Conservation (phyloP, 306 rosid species). For the Fragaria ananassa region DNA sequence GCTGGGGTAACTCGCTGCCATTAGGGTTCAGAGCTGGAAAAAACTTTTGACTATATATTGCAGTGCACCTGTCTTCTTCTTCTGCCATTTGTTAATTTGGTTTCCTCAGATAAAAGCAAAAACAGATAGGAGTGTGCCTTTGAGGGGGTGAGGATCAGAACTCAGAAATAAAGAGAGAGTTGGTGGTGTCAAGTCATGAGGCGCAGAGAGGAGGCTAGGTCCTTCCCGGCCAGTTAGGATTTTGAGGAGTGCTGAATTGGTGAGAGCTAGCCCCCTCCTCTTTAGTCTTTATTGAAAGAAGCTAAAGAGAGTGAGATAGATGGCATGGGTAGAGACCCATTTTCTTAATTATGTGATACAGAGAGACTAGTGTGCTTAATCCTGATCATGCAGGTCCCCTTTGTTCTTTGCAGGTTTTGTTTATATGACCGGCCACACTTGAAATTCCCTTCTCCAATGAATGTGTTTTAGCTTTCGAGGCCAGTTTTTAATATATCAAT, state of each 20-base stretch:
- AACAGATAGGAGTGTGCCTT: conserved; percentile 28
- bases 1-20: conserved; percentile 37
- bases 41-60: conserved; percentile 65
- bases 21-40: conserved; percentile 24
- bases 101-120: conserved; percentile 33
- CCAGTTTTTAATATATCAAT: background rate
- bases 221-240: conserved; percentile 25
- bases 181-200: conserved; percentile 65
- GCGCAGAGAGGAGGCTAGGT: conserved; percentile 20
- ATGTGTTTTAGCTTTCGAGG: background rate
- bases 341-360: conserved; percentile 43
- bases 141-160: conserved; percentile 32
- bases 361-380: background rate
- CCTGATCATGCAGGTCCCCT: conserved; percentile 4
- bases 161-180: conserved; percentile 19
- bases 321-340: conserved; percentile 27
- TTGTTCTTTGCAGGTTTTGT: conserved; percentile 20
- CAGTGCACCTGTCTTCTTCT: conserved; percentile 12
- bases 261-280: conserved; percentile 1
- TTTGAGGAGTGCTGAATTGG: background rate
- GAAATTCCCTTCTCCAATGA: conserved; percentile 3
- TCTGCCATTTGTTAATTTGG: conserved; percentile 23
- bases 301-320: conserved; percentile 30
- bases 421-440: conserved; percentile 5
- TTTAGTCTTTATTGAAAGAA: conserved; percentile 59